Evolutionary conservation across 495 filamentous ascomycete genomes (phyloP).

Genomic region (Hyaloscypha variabilis): DNA sequence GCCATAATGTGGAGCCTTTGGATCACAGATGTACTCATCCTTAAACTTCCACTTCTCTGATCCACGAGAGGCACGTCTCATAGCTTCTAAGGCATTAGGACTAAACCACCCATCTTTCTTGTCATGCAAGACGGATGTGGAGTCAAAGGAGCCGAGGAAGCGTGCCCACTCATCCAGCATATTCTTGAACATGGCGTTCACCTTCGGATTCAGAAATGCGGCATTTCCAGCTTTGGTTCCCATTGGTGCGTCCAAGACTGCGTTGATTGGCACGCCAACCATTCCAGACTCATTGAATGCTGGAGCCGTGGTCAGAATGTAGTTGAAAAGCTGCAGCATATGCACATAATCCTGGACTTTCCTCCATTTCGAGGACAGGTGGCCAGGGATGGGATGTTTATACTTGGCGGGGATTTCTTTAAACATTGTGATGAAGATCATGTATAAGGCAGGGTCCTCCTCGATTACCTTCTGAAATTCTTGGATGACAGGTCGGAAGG

Average conservation of each 20-base stretch:
- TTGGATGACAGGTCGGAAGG: conserved; percentile 47
- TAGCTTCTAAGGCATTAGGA: conserved; percentile 45
- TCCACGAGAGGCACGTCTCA: conserved; percentile 15
- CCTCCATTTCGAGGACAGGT: conserved; percentile 31
- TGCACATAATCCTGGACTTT: conserved; percentile 67
- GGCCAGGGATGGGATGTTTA: conserved; percentile 56
- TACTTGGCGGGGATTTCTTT: conserved; percentile 67
- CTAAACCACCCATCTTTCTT: conserved; percentile 65
- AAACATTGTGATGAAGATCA: conserved; percentile 66
- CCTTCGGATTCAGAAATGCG: conserved; percentile 65
- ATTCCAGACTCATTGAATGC: conserved; percentile 58
- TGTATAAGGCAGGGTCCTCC: conserved; percentile 45
- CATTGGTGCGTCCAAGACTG: conserved; percentile 60
- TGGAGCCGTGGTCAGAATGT: conserved; percentile 63
- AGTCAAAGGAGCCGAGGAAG: conserved; percentile 59
- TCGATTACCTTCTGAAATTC: conserved; percentile 54
- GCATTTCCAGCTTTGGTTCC: conserved; percentile 58
- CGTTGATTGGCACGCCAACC: conserved; percentile 56
- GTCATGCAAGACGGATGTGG: conserved; percentile 56
- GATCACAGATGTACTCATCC: conserved; percentile 8
- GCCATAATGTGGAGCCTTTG: conserved; percentile 52
- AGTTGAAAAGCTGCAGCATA: conserved; percentile 66
- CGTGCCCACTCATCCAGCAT: conserved; percentile 69
- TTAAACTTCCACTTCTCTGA: neutral
- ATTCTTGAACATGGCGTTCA: conserved; percentile 70